Evolutionary conservation across 1,284 basidiomycete species (phyloP), one percentile per base, ranked within the genome.

Genomic region (Coriolopsis trogii): DNA sequence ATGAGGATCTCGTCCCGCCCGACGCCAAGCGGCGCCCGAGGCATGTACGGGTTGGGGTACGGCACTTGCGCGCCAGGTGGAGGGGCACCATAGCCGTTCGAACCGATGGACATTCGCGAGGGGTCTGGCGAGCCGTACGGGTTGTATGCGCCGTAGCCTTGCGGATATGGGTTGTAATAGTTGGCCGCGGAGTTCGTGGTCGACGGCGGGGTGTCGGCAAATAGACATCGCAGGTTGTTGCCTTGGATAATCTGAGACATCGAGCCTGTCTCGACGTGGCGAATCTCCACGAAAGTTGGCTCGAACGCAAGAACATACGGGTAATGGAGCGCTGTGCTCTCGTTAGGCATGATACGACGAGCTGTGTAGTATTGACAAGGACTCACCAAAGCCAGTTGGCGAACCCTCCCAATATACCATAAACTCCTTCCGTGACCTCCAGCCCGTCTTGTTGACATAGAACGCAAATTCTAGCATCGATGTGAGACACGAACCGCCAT

Each of bases 281-380:
- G 88, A 42, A 99, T 91, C 71, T 99, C 97, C 64, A 99, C 89
- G 67, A 99, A 99, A 2, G 88, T 90, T 9, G 95, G 90, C 67
- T 99, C 97, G 65, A 99, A 98, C 0, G 96, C 97, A 36, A 99
- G 79, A 26, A 99, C 93, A 70, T 95, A 99, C 0, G 97, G 96
- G 70, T 96, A 96, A 68, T 96, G 92, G 23, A 98, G 81, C 2
- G 97, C 96, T 97, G 65, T 21, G 15, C 39, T 41, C 23, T 9
- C 16, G 28, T 15, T 5, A 33, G 53, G 43, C 30, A 21, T 26
- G 24, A 28, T 20, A 36, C 4, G 34, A 12, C n/a, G 34, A 23
- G 34, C 13, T 9, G 26, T n/a, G 25, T 24, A 13, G 30, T 6
- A 24, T 3, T 9, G 4, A 15, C 12, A 41, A 18, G 6, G 15